A percentile compares a stretch with the other conserved stretches of the same genome.
Evolutionary conservation across 2,329 filamentous ascomycete genomes (phyloP).

Genomic region (Fusarium penzigii): DNA sequence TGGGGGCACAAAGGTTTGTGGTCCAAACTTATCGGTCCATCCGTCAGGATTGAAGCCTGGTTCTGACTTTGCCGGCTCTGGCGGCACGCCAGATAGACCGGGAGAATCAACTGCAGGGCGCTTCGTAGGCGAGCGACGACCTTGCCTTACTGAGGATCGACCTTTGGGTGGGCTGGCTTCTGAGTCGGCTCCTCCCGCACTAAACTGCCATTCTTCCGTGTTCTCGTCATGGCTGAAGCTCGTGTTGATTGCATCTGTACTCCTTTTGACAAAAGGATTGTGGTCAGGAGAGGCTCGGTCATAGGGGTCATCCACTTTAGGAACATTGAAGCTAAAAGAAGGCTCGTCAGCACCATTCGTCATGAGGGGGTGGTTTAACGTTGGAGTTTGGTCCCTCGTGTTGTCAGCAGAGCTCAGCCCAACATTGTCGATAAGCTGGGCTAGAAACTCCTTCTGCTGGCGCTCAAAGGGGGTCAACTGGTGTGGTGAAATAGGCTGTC

Average conservation of each 20-base stretch:
- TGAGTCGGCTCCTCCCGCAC: conserved; percentile 44
- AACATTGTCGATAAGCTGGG: conserved; percentile 38
- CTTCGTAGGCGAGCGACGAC: conserved; percentile 42
- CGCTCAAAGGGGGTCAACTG: conserved; percentile 41
- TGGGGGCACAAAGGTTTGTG: conserved; percentile 55
- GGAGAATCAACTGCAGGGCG: conserved; percentile 24
- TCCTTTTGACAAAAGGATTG: conserved; percentile 49
- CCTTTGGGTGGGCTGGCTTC: conserved; percentile 24
- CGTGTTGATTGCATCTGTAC: conserved; percentile 63
- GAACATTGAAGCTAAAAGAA: conserved; percentile 52
- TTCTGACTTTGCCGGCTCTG: conserved; percentile 27
- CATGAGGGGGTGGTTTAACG: not conserved
- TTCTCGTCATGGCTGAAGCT: conserved; percentile 55
- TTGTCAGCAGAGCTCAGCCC: conserved; percentile 16
- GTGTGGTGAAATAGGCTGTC: conserved; percentile 16
- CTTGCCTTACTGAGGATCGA: conserved; percentile 41
- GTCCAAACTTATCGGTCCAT: conserved; percentile 56
- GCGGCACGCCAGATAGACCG: conserved; percentile 22
- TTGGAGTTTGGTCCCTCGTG: conserved; percentile 6
- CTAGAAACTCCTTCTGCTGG: conserved; percentile 40
- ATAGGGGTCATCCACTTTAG: conserved; percentile 45
- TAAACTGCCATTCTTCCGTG: conserved; percentile 51
- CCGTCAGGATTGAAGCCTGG: conserved; percentile 51
- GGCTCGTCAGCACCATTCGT: conserved; percentile 35
- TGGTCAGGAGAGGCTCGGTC: conserved; percentile 36